Base-by-base conservation (phyloP, 208 protist species). In the Crithidia thermophila region DNA sequence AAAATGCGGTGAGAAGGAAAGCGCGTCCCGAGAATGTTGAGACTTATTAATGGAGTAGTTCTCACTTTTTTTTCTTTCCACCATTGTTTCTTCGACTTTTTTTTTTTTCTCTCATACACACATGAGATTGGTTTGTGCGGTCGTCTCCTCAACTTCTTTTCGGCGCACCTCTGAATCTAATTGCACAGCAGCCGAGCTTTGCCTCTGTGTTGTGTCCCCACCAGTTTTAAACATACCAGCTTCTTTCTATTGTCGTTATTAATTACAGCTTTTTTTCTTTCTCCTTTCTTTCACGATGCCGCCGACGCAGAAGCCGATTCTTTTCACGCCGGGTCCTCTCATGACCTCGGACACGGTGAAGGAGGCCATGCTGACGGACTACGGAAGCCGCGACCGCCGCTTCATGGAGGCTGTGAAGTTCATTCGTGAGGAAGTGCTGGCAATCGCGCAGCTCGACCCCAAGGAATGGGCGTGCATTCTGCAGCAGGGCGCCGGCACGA, bases 281-380 rank as follows among this genome's bases (percentile, higher is more conserved):
- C 20, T 43, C 23, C 33, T 58, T 33, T 47, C 13, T 7, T 37
- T n/a, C 14, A 20, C 47, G 40, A 67, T 75, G 68, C 39, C 23
- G 4, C 31, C 57, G 20, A 25, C 33, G 21, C 20, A 77, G 33
- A 83, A 64, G 43, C 58, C 66, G 20, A 85, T 91, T 65, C 72
- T 97, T n/a, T 97, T 94, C 71, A 95, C 92, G 0, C 84, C 90
- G 9, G 92, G 92, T 39, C 92, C 92, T 3, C 46, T 97, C 45
- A 82, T 81, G 74, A 93, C 86, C 30, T 90, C 86, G 13, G 75
- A 84, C 18, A 73, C 76, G 11, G 88, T 93, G 45, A 94, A 94
- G 75, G 47, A 84, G 55, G 81, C 83, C 7, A 94, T 95, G 88
- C 59, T 87, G 45, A 77, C 72, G 9, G 92, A 97, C 58, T 94